Percentiles rank a stretch among this genome's conserved stretches.
Conservation (phyloP, 2,329 filamentous ascomycete species). For the Esteya vermicola region DNA sequence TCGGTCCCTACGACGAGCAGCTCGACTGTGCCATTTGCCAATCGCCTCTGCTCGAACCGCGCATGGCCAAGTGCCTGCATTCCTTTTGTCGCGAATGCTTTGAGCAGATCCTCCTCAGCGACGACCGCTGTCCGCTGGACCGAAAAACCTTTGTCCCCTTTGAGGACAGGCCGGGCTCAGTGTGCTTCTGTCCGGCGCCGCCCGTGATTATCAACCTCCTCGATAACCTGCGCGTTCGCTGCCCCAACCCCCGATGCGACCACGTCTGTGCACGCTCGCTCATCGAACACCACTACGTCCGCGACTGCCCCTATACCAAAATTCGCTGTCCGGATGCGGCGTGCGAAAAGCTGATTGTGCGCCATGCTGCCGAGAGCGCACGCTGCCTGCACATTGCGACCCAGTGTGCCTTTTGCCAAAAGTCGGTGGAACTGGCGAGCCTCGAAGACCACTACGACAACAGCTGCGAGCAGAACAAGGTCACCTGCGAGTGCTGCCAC, state of each 20-base stretch:
- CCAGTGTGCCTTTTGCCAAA: conserved; percentile 39
- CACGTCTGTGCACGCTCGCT: conserved; percentile 35
- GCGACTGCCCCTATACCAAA: conserved; percentile 40
- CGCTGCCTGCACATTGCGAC: conserved; percentile 40
- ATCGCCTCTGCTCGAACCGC: conserved; percentile 43
- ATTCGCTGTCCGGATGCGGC: conserved; percentile 39
- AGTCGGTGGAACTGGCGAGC: conserved; percentile 31
- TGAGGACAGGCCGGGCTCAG: conserved; percentile 11
- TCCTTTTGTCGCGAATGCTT: conserved; percentile 50
- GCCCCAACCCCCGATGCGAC: conserved; percentile 42
- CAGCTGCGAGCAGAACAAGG: conserved; percentile 30
- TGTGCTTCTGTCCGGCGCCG: conserved; percentile 17
- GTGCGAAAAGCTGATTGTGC: conserved; percentile 36
- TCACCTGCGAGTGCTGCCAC: conserved; percentile 34
- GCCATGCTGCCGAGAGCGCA: conserved; percentile 31
- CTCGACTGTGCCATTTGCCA: conserved; percentile 34
- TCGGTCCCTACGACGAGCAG: conserved; percentile 18
- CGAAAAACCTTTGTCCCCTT: conserved; percentile 26
- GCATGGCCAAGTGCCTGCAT: conserved; percentile 48
- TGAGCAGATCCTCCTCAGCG: conserved; percentile 25
- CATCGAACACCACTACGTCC: conserved; percentile 39
- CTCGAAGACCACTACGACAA: conserved; percentile 27
- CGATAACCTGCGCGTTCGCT: conserved; percentile 43
- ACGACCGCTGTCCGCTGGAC: conserved; percentile 42
- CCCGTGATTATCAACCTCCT: conserved; percentile 44